Percentiles rank a stretch among this genome's conserved stretches.
These are phyloP conservation scores for Herpetospermum pedunculosum DNA, from an alignment of 306 rosid genomes.

Conservation along the genomic window DNA sequence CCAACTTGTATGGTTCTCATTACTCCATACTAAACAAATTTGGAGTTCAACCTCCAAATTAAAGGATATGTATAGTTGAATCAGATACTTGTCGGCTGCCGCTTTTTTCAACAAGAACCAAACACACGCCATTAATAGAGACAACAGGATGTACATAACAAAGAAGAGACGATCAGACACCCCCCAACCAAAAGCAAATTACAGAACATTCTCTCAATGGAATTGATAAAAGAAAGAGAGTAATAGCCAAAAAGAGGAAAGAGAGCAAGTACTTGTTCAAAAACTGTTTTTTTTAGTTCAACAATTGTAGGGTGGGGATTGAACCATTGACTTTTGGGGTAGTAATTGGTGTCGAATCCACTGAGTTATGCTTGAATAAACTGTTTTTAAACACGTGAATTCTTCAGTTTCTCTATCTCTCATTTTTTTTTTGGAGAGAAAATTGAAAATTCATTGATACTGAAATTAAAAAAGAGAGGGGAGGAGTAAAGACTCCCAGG, in stretches of 20 bases:
- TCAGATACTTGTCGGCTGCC: neutral
- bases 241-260: neutral
- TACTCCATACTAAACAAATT: neutral
- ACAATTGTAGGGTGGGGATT: too few relatives aligned
- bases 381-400: too few relatives aligned
- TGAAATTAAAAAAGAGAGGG: too few relatives aligned
- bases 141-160: neutral
- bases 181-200: neutral
- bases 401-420: too few relatives aligned
- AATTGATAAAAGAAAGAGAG: neutral
- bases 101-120: neutral
- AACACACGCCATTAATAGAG: neutral
- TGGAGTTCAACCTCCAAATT: neutral
- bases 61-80: neutral
- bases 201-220: neutral
- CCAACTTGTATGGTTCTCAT: neutral
- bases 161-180: neutral
- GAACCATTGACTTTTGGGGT: too few relatives aligned
- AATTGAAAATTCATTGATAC: too few relatives aligned
- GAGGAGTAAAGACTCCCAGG: too few relatives aligned
- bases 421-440: too few relatives aligned
- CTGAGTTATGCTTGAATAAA: too few relatives aligned
- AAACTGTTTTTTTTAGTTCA: too few relatives aligned
- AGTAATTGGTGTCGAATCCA: too few relatives aligned
- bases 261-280: too few relatives aligned